Evolutionary conservation across 805 yeast species (phyloP).

Genomic region (Yamadazyma insecticola): DNA sequence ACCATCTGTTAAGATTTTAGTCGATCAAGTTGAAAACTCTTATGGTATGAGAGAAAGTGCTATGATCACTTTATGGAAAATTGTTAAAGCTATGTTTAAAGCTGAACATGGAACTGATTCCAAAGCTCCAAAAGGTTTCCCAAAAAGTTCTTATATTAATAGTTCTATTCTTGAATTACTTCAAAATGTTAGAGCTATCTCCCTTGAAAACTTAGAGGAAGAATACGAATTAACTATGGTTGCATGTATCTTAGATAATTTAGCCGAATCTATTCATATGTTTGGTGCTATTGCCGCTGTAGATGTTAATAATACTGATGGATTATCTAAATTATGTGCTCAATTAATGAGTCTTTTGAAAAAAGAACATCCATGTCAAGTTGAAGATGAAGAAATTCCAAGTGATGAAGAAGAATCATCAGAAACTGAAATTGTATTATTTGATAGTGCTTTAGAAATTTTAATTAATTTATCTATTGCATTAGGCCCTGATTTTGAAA

Average conservation of each 20-base stretch:
- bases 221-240: constrained; percentile 86
- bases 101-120: constrained; percentile 45
- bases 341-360: constrained; percentile 70
- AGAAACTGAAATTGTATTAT: constrained; percentile 58
- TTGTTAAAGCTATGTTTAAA: constrained; percentile 64
- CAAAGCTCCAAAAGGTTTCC: constrained; percentile 60
- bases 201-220: constrained; percentile 60
- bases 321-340: constrained; percentile 62
- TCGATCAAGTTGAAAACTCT: constrained; percentile 75
- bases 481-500: constrained; percentile 74
- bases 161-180: constrained; percentile 54
- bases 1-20: constrained; percentile 55
- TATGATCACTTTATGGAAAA: constrained; percentile 75
- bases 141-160: constrained; percentile 56
- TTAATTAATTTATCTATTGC: constrained; percentile 70
- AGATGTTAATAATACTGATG: constrained; percentile 48
- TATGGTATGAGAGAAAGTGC: constrained; percentile 92
- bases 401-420: constrained; percentile 49
- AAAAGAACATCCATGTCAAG: constrained; percentile 82
- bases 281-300: constrained; percentile 73
- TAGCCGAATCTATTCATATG: constrained; percentile 61
- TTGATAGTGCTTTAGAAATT: constrained; percentile 83
- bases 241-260: constrained; percentile 66
- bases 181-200: constrained; percentile 60
- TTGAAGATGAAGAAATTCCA: constrained; percentile 63